Percentiles rank a stretch among this genome's conserved stretches.
These are phyloP conservation scores for Rhodotorula paludigena DNA, from an alignment of 768 basidiomycete genomes.

Conservation along the genomic window DNA sequence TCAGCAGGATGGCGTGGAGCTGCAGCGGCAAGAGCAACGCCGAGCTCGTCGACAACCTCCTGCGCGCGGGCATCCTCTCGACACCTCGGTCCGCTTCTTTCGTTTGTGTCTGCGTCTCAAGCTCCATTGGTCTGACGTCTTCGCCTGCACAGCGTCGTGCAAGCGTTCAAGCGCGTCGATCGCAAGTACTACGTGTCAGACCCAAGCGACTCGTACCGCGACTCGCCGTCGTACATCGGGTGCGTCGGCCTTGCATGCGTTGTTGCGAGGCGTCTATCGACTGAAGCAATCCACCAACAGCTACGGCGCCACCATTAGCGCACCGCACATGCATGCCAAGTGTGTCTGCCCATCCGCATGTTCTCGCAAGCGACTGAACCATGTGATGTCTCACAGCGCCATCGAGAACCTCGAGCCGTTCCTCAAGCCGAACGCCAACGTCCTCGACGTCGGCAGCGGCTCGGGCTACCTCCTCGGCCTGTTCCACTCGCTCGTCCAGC, in stretches of 20 bases:
- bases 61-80: neutral
- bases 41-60: constrained; percentile 68
- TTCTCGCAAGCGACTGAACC: neutral
- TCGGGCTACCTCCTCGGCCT: constrained; percentile 31
- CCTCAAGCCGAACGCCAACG: constrained; percentile 63
- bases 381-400: constrained; percentile 49
- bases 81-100: constrained; percentile 16
- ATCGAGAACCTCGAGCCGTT: constrained; percentile 68
- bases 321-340: constrained; percentile 79
- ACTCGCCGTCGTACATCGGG: constrained; percentile 64
- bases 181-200: constrained; percentile 10
- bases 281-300: too few relatives aligned
- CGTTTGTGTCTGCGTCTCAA: neutral
- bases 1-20: constrained; percentile 68
- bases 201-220: constrained; percentile 60
- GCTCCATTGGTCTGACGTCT: neutral
- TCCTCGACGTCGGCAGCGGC: constrained; percentile 64
- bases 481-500: constrained; percentile 31
- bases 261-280: too few relatives aligned
- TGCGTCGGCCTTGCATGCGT: too few relatives aligned
- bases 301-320: constrained; percentile 85
- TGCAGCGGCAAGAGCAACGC: constrained; percentile 65
- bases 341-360: neutral
- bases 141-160: constrained; percentile 6
- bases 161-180: constrained; percentile 25